Evolutionary conservation across 1,139 yeast genomes (phyloP), one percentile per base, ranked within the genome.

Genomic region (Candida gigantensis): DNA sequence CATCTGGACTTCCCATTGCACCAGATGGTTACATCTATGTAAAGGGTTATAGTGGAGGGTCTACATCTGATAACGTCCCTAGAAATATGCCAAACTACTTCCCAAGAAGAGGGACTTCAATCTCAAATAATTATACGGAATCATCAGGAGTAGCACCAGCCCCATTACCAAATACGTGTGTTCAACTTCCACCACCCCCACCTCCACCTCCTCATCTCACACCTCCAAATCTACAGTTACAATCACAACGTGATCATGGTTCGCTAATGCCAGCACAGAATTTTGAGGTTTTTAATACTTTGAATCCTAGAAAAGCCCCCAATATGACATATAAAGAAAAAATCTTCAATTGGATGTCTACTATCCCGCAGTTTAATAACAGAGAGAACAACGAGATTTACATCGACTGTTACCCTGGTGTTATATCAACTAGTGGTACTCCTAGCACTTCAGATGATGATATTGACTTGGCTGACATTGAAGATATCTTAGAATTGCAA

Each of bases 321-420:
- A 79, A 75, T 51, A 82, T 83, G 87, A 67, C 76, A 1, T 73
- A 68, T 37, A 62, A 57, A 31, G 90, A 83, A 47, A 83, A 83
- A 50, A 84, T 84, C 0, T 63, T 65, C 28, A 60, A 56, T 6
- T 84, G 92, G 94, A 69, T 84, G 24, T 58, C 62, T 5, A 62
- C 65, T 14, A 68, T 82, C 3, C 89, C 89, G 1, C 38, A 30
- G 16, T 56, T 70, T 19, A 59, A 52, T 28, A 29, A 34, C 16
- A 15, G 26, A 6, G 32, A 28, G 14, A 25, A 31, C 20, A 24
- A 47, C 14, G 59, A 55, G 3, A 34, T 53, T 6, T 38, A 40
- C 13, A 37, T 47, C 30, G 58, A 67, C 11, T 76, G 82, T 42
- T 78, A 66, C 41, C 74, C 81, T 0, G 80, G 74, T 0, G 59